Evolutionary conservation across 2,329 filamentous ascomycete genomes (phyloP), one percentile per base, ranked within the genome.

Genomic region (Lachnum nothofagi): DNA sequence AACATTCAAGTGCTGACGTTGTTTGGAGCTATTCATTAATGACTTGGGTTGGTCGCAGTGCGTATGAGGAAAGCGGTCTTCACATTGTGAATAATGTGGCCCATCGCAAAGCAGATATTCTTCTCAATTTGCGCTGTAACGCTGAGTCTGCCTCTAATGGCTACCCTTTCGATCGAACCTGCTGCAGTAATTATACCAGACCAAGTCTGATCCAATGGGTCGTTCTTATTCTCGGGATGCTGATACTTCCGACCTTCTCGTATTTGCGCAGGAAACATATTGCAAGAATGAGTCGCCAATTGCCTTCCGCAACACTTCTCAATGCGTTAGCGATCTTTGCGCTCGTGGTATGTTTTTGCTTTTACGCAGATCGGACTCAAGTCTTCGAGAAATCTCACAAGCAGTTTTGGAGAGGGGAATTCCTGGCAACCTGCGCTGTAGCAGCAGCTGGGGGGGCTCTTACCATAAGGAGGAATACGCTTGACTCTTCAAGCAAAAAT

Each of bases 81-180:
- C 74, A 78, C 61, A 67, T 77, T 8, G 63, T 70, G 10, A 67
- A 72, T 12, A 65, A 62, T 22, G 68, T 80, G 23, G 71, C 73
- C 1, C 65, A 67, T 40, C 65, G 66, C 44, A 74, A 76, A 64
- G 72, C 75, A 12, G 74, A 82, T 56, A 62, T 80, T 16, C 61
- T 78, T 2, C 68, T 82, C 16, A 64, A 65, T 31, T 49, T 63
- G n/a, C 72, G 73, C 38, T 82, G 79, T 65, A 82, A 82, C 59
- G 65, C 69, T 6, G 67, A 70, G 49, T 60, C 68, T 16, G 65
- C 65, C 3, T 53, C 63, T 14, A 63, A 66, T n/a, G 64, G 64
- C 22, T 71, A 71, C 51, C 69, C 70, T 1, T 72, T 73, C 55
- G 67, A 72, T 48, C 68, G 70, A 24, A 78, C 77, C 2, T 82